Conservation (phyloP, 2,329 filamentous ascomycete genomes). For the Colletotrichum sp. region DNA sequence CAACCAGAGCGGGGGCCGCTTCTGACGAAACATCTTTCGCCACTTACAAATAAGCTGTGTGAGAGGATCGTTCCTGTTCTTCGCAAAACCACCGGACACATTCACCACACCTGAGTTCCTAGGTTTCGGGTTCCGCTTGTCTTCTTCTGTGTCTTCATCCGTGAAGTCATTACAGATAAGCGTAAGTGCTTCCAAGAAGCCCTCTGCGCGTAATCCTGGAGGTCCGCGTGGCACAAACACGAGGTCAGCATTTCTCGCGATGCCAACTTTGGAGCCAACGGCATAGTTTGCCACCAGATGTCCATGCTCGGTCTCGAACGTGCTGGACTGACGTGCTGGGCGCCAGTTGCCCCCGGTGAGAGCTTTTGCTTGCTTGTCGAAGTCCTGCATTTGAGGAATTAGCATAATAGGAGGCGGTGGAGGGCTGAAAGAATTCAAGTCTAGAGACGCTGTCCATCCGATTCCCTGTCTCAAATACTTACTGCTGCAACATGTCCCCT, state of each 20-base stretch:
- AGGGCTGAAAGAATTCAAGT: not conserved
- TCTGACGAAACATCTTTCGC: not conserved
- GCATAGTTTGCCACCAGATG: not conserved
- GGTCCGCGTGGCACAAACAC: not conserved
- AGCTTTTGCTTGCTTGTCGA: not conserved
- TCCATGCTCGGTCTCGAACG: not conserved
- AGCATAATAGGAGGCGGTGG: not conserved
- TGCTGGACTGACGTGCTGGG: not conserved
- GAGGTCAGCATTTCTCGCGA: not conserved
- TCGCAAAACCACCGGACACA: not conserved
- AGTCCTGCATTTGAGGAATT: not conserved
- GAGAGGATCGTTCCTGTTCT: not conserved
- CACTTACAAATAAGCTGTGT: not conserved
- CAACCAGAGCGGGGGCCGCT: fast-evolving
- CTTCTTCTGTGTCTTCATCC: not conserved
- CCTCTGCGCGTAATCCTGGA: not conserved
- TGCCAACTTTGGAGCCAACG: not conserved
- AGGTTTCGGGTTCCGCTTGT: not conserved
- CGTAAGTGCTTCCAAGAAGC: not conserved
- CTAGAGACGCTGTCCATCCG: not conserved
- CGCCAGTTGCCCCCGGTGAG: not conserved
- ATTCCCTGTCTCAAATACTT: not conserved
- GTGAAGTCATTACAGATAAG: not conserved
- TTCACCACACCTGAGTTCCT: not conserved
- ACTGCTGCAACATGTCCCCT: not conserved